phyloP scores from a whole-genome alignment of 441 rosid species.

The Caryocar brasiliense region DNA sequence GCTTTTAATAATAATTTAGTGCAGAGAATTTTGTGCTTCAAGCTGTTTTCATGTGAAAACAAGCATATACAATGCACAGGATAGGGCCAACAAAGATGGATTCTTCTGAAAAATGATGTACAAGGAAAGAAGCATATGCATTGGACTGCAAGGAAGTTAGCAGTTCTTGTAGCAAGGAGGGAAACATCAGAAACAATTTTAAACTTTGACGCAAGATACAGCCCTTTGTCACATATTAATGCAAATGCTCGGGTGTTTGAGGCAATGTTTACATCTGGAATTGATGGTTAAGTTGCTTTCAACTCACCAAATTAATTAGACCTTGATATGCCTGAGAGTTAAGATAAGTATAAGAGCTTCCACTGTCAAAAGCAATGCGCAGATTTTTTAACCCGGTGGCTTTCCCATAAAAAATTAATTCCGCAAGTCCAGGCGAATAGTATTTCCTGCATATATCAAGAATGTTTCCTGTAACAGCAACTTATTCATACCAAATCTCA shows the following conservation, averaged over 20 bases:
- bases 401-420: slow-evolving; percentile 47
- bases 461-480: too few relatives aligned
- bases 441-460: slow-evolving; percentile 29
- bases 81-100: too few relatives aligned
- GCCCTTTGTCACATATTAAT: too few relatives aligned
- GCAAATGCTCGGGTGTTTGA: too few relatives aligned
- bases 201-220: too few relatives aligned
- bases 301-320: slow-evolving; percentile 38
- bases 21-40: neutral
- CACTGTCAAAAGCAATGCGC: slow-evolving; percentile 49
- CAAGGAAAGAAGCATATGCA: neutral
- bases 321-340: slow-evolving; percentile 45
- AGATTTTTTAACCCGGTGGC: slow-evolving; percentile 45
- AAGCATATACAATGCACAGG: too few relatives aligned
- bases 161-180: too few relatives aligned
- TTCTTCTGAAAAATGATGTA: too few relatives aligned
- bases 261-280: too few relatives aligned
- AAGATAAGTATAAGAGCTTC: slow-evolving; percentile 76
- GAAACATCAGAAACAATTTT: too few relatives aligned
- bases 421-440: slow-evolving; percentile 69
- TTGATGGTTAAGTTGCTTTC: neutral
- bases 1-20: neutral
- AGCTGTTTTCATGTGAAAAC: neutral
- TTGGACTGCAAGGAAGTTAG: too few relatives aligned
- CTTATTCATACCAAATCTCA: neutral